Evolutionary conservation across 1,284 basidiomycete genomes (phyloP), one percentile per base, ranked within the genome.

Genomic region (Sparassis latifolia): DNA sequence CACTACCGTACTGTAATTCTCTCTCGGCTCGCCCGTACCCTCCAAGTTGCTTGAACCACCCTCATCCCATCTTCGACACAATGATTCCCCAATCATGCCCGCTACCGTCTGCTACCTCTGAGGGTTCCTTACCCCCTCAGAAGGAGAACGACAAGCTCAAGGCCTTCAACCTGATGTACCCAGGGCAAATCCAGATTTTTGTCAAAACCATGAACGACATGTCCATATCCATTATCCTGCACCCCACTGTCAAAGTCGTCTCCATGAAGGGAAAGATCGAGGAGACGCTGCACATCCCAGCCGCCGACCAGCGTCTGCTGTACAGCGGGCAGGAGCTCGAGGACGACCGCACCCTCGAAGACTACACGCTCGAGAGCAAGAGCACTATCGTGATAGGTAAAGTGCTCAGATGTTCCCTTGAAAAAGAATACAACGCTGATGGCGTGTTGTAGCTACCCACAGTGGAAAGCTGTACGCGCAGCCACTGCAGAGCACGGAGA

Each of bases 81-180:
- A 20, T 20, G 20, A 20, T 20, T 20, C 20, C 20, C 20, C 20
- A 20, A 20, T 20, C 20, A 20, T 20, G 20, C 20, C 20, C 20
- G 20, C 20, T 20, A 20, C 20, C 20, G 20, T 20, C 20, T 20
- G 20, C 20, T 20, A 20, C 20, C 20, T 20, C 20, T 20, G 20
- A 20, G 20, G 20, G 20, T 20, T 20, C 20, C 20, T 20, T 20
- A 20, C 20, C 20, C 20, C 20, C 20, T 10, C 41, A 10, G 41
- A 10, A 42, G 20, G 6, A 9, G 12, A 58, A 53, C 32, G 60
- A 49, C 58, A 58, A 58, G 43, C 46, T 20, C 20, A 30, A 33
- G 30, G 10, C 33, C 6, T 32, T 31, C 44, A 28, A 28, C 28
- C 10, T 45, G 30, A 7, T 45, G 9, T 32, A 30, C 27, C 32